Evolutionary conservation across 2,329 filamentous ascomycete genomes (phyloP).

Genomic region (Hypoxylon sp.): DNA sequence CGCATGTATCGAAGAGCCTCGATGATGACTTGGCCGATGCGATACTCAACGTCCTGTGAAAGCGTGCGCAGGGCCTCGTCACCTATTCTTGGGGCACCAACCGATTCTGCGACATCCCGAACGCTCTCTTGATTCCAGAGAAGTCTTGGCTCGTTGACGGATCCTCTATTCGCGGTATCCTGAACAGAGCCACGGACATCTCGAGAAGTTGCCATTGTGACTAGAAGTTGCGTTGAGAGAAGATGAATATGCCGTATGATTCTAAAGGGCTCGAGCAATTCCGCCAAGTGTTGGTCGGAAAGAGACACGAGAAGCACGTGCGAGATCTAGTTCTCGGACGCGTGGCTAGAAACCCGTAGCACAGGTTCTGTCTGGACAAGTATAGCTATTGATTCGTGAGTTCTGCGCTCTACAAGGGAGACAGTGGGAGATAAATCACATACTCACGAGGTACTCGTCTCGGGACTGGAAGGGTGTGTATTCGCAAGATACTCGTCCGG

Average conservation of each 20-base stretch:
- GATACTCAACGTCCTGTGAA: conserved; percentile 94
- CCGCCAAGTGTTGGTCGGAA: too few species aligned
- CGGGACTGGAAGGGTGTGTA: not conserved
- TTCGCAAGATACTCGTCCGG: conserved; percentile 4
- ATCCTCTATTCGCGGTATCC: conserved; percentile 43
- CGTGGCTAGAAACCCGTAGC: not conserved
- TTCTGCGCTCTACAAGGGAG: not conserved
- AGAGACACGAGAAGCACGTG: not conserved
- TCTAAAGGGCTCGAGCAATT: too few species aligned
- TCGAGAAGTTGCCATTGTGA: conserved; percentile 45
- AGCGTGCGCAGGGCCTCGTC: conserved; percentile 91
- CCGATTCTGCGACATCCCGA: conserved; percentile 93
- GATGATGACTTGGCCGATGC: conserved; percentile 91
- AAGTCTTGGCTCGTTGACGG: conserved; percentile 55
- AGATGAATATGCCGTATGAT: too few species aligned
- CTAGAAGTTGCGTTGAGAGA: not conserved
- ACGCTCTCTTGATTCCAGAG: conserved; percentile 98
- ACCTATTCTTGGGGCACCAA: conserved; percentile 84
- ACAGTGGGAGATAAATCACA: not conserved
- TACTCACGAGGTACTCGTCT: conserved; percentile 7
- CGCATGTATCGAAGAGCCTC: conserved; percentile 98
- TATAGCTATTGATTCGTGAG: not conserved
- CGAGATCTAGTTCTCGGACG: not conserved
- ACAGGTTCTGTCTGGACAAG: not conserved
- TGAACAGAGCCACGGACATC: conserved; percentile 45